A percentile compares a stretch with the other conserved stretches of the same genome.
These are phyloP conservation scores for Stagonosporopsis rhizophila DNA, from an alignment of 2,329 filamentous ascomycete genomes.

Conservation along the genomic window DNA sequence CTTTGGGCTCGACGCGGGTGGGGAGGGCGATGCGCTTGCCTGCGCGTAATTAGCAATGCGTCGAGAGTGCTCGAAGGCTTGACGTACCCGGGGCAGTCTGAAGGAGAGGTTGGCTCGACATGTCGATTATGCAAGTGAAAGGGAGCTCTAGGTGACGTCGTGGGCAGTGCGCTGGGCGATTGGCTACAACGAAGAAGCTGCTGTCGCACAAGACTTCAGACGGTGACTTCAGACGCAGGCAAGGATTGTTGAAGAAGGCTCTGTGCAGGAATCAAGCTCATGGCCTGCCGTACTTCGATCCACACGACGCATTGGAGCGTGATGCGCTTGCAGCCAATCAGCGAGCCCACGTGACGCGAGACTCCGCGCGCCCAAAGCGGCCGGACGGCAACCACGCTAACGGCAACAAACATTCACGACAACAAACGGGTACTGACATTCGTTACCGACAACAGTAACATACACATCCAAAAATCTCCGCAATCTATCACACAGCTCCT, in stretches of 20 bases:
- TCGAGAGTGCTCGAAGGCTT: background rate
- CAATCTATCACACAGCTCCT: background rate
- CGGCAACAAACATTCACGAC: conserved; percentile 29
- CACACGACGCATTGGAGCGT: conserved; percentile 9
- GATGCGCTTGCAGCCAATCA: conserved; percentile 34
- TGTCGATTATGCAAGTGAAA: conserved; percentile 53
- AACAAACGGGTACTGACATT: conserved; percentile 17
- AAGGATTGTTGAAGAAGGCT: conserved; percentile 9
- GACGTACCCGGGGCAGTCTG: conserved; percentile 85
- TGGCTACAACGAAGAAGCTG: conserved; percentile 6
- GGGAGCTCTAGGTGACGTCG: conserved; percentile 17
- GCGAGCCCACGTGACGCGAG: conserved; percentile 32
- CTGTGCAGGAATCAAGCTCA: conserved; percentile 22
- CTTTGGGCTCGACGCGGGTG: conserved; percentile 97
- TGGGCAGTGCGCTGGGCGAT: conserved; percentile 15
- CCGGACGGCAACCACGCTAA: conserved; percentile 17
- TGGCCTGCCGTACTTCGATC: conserved; percentile 7
- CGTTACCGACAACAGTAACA: conserved; percentile 7
- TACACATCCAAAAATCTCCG: background rate
- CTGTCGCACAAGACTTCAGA: conserved; percentile 21
- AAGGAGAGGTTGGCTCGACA: conserved; percentile 97
- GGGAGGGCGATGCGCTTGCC: conserved; percentile 98
- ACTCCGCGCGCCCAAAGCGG: conserved; percentile 14
- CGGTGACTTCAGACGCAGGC: background rate
- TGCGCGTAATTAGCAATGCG: conserved; percentile 48